These are phyloP conservation scores for Aspergillus egyptiacus DNA, from an alignment of 495 filamentous ascomycete genomes.

Conservation along the genomic window DNA sequence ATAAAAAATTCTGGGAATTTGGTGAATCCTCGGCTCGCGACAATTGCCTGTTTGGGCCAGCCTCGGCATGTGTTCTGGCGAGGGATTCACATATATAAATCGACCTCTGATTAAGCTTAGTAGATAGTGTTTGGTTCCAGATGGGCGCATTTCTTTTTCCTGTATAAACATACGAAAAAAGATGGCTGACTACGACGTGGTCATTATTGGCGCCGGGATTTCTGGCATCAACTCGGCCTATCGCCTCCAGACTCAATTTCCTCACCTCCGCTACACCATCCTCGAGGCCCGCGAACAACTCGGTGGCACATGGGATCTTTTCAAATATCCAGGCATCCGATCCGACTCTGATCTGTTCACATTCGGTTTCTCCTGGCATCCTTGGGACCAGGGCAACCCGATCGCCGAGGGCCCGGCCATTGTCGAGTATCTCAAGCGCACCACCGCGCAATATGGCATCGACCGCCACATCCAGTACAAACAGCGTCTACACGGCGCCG, in stretches of 20 bases:
- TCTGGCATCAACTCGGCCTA: constrained; percentile 73
- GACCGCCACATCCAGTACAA: constrained; percentile 54
- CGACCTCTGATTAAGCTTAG: neutral
- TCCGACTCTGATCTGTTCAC: constrained; percentile 63
- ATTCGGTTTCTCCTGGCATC: constrained; percentile 63
- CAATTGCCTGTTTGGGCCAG: constrained; percentile 11
- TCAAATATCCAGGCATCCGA: constrained; percentile 63
- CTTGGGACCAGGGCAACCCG: constrained; percentile 52
- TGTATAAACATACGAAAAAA: neutral
- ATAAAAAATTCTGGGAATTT: neutral
- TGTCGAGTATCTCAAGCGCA: constrained; percentile 55
- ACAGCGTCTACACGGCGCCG: constrained; percentile 48
- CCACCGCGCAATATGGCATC: constrained; percentile 53
- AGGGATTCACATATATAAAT: constrained; percentile 7
- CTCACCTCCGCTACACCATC: constrained; percentile 51
- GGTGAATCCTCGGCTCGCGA: constrained; percentile 9
- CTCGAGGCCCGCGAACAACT: constrained; percentile 55
- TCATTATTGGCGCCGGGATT: constrained; percentile 69
- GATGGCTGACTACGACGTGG: constrained; percentile 46
- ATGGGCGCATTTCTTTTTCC: neutral
- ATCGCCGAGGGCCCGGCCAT: constrained; percentile 60
- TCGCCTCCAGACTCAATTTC: constrained; percentile 54
- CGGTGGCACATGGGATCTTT: constrained; percentile 70
- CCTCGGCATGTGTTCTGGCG: constrained; percentile 29
- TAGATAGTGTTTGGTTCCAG: neutral